phyloP scores from a whole-genome alignment of 345 rosid genomes.

The Linum tenue region DNA sequence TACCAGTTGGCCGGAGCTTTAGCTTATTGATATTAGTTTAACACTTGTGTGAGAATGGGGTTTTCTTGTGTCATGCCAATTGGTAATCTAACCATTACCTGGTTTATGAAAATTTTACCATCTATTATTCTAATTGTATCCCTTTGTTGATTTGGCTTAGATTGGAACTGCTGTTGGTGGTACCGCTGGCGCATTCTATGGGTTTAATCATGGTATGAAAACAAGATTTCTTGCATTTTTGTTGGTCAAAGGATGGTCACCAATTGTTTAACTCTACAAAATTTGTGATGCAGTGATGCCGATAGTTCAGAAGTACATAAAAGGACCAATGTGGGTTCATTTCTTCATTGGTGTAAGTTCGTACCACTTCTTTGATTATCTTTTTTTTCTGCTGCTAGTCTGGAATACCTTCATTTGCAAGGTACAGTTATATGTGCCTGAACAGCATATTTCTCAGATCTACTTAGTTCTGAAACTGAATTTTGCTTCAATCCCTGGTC shows the following conservation, averaged over 20 bases:
- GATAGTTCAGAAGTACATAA: constrained; percentile 55
- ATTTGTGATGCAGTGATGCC: constrained; percentile 61
- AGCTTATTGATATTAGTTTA: too few species aligned
- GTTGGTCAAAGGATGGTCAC: background rate
- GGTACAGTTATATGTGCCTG: too few species aligned
- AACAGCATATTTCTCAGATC: too few species aligned
- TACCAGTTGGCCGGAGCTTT: too few species aligned
- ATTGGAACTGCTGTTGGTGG: constrained; percentile 95
- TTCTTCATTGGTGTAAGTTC: constrained; percentile 84
- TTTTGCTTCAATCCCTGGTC: too few species aligned
- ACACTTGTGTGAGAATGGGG: too few species aligned
- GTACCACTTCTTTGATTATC: background rate
- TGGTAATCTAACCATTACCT: too few species aligned
- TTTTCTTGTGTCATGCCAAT: too few species aligned
- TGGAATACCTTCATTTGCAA: background rate
- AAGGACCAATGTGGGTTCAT: constrained; percentile 96
- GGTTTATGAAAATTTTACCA: too few species aligned
- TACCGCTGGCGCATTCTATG: constrained; percentile 60
- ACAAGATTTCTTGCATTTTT: too few species aligned
- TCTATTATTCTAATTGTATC: background rate
- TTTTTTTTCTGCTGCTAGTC: background rate
- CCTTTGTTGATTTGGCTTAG: constrained; percentile 25
- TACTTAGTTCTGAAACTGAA: too few species aligned
- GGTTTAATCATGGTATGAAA: constrained; percentile 55
- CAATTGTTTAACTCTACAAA: background rate